These are phyloP conservation scores for Paramecium octaurelia DNA, from an alignment of 73 alveolate species.

Conservation along the genomic window DNA sequence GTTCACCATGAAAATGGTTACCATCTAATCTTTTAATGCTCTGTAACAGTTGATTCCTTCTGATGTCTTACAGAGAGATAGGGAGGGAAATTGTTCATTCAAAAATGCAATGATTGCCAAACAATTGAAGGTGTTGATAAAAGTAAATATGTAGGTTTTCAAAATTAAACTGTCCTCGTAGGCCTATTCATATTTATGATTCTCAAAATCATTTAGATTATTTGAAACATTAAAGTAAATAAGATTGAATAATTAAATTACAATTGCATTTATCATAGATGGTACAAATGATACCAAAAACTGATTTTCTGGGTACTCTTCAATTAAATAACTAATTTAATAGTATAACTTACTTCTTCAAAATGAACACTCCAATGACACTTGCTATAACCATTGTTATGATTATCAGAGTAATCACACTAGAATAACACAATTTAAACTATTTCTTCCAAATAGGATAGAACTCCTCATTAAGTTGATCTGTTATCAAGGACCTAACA, in stretches of 20 bases:
- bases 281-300: conserved; percentile 28
- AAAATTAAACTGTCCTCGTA: conserved; percentile 49
- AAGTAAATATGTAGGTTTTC: conserved; percentile 24
- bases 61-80: not conserved
- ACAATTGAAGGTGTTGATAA: conserved; percentile 67
- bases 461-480: conserved; percentile 54
- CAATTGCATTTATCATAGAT: conserved; percentile 30
- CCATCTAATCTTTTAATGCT: conserved; percentile 61
- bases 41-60: conserved; percentile 40
- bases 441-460: conserved; percentile 16
- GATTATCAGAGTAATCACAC: not conserved
- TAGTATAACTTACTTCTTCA: not conserved
- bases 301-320: not conserved
- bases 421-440: not conserved
- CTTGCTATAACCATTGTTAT: conserved; percentile 19
- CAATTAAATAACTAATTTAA: not conserved
- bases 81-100: not conserved
- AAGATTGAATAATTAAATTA: conserved; percentile 40
- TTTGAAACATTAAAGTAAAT: conserved; percentile 21
- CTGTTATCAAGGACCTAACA: conserved; percentile 43
- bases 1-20: conserved; percentile 54
- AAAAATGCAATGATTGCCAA: conserved; percentile 75
- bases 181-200: conserved; percentile 41
- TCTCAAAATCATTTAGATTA: conserved; percentile 43
- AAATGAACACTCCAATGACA: conserved; percentile 38